Base-by-base conservation (phyloP, 83 land plant species). In the Picea abies region DNA sequence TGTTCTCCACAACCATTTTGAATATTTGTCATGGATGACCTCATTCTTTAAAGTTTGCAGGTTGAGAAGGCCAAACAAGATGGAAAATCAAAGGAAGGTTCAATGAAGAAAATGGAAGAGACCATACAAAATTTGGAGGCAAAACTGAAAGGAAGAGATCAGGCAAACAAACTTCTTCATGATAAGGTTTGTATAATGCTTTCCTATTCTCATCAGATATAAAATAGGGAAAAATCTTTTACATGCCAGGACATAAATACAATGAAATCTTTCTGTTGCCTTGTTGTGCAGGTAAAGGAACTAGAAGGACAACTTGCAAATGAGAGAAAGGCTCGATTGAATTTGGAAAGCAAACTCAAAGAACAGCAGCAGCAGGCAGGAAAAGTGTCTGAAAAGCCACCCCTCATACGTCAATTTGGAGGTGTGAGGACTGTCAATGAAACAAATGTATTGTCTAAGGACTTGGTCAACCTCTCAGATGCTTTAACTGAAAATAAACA, bases 21-120 rank as follows among this genome's bases (percentile, higher is more conserved):
- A 10, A 52, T 17, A 44, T 41, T 44, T 22, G 32, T 60, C 6
- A 37, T 83, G 32, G n/a, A 35, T 65, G 84, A 3, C 4, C 44
- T 5, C 20, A 56, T 29, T 60, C 16, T 4, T 22, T 17, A 52
- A 62, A 3, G 25, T 56, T 5, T 60, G 69, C 84, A 98, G 99
- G 89, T 90, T 79, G 99, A 96, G 78, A 96, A 90, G 81, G 84
- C 86, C 60, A 98, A 93, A 80, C 95, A 92, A 87, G 99, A 98
- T 5, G 84, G 73, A 39, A 93, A 89, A 83, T 72, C 86, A 39
- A 96, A 94, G 81, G 98, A 97, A 84, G 84, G 81, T 32, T 84
- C 86, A 5, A 80, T 92, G 1, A 92, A 85, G 83, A 92, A 86
- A 80, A 86, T 94, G 88, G 99, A 95, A 81, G 99, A 97, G 32